Base-by-base conservation (phyloP, 2,329 filamentous ascomycete genomes). In the Hypocrella siamensis region DNA sequence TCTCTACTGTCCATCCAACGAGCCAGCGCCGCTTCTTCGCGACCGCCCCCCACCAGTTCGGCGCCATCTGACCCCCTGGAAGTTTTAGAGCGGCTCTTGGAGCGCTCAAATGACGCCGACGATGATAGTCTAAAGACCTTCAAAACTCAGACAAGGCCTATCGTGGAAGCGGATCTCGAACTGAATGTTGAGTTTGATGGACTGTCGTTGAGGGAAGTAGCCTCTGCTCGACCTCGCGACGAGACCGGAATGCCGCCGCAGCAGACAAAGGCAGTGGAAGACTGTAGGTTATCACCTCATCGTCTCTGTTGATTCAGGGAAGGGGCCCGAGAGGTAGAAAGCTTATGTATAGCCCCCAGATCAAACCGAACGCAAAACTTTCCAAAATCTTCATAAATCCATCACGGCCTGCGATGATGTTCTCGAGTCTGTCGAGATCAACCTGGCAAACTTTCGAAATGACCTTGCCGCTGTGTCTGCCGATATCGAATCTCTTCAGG, bases 361-460 rank as follows among this genome's bases (percentile, higher is more conserved):
- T 51, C 79, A 90, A 52, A 70, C 69, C 41, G 83, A 93, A 42
- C 82, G 79, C 52, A 65, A 78, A 46, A 86, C 79, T 46, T 93
- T 93, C 45, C 79, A 94, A 53, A 84, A 92, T 35, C 65, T 98
- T 26, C 90, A 96, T 55, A 74, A 70, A 46, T 92, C 86, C 4
- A 96, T 98, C 46, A 57, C 66, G 49, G 81, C 83, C 31, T 98
- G 88, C 58, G 90, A 98, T 54, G 80, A 93, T 49, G 83, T 96
- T 31, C 68, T 96, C 28, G 81, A 77, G 53, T 93, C 86, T 0
- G 90, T 98, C 33, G 88, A 98, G 58, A 76, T 73, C 19, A 96
- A 94, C 51, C 65, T 98, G 32, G 81, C 81, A 24, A 88, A 78
- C 52, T 98, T 98, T 49, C 85, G 92, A 49, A 81, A 85, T 37